Conservation (phyloP, 352 stramenopile genomes). For the Phytopythium cucurbitacearum region DNA sequence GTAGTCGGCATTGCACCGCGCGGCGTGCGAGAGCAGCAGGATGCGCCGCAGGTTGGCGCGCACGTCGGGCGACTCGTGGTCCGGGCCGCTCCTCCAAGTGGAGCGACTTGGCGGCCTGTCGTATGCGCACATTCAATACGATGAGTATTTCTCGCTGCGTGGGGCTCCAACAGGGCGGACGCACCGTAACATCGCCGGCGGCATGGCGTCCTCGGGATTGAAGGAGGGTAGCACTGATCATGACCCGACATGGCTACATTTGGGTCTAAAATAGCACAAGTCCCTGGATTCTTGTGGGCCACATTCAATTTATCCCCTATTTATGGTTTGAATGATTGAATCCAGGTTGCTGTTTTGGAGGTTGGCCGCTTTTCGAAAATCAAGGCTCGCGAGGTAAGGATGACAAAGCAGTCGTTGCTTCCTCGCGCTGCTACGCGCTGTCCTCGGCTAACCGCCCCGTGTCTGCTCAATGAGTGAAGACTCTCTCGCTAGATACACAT, state of each 20-base stretch:
- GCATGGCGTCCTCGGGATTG: neutral
- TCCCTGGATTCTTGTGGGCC: neutral
- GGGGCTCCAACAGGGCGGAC: too few species aligned
- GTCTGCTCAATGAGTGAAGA: too few species aligned
- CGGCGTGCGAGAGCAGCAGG: constrained; percentile 35
- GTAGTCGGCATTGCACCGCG: constrained; percentile 49
- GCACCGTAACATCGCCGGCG: too few species aligned
- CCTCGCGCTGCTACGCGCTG: too few species aligned
- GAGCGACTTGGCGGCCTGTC: constrained; percentile 16
- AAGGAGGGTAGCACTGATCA: neutral
- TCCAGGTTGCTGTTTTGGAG: too few species aligned
- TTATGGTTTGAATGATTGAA: too few species aligned
- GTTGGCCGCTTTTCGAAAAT: too few species aligned
- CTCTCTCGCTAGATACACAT: too few species aligned
- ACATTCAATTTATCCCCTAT: neutral
- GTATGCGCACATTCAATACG: neutral
- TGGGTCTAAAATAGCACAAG: neutral
- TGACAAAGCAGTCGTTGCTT: too few species aligned
- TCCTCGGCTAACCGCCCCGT: too few species aligned
- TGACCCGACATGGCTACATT: constrained; percentile 2
- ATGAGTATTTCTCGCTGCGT: too few species aligned
- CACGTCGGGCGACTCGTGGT: constrained; percentile 37
- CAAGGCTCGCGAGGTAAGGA: too few species aligned
- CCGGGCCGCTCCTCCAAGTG: constrained; percentile 15
- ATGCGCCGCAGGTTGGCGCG: constrained; percentile 33